Base-by-base conservation (phyloP, 306 rosid genomes). In the Cicer judaicum region DNA sequence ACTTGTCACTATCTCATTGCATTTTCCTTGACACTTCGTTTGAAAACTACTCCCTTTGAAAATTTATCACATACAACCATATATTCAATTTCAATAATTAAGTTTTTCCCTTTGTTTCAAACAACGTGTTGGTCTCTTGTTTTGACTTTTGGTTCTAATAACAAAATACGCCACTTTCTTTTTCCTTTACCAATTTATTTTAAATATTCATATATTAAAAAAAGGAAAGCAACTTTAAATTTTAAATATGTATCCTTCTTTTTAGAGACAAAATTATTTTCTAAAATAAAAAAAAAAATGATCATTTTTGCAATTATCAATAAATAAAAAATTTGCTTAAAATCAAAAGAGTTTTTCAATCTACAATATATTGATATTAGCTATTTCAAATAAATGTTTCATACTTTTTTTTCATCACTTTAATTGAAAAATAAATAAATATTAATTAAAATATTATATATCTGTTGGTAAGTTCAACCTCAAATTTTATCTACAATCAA, bases 41-140 rank as follows among this genome's bases (percentile, higher is more conserved):
- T 42, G 57, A 66, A 76, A 76, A 76, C 68, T 14, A 43, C 68
- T 14, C 44, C 5, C 9, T 66, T 76, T 42, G 74, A 76, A 64
- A 76, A 66, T 14, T 67, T 10, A 5, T 7, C 59, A 15, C 46
- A 29, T 29, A 21, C 11, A 1, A 43, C 21, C 29, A 55, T 56
- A 24, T 76, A 24, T 76, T 53, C 59, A 24, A 53, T 43, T 65
- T 24, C 39, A 48, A 54, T 64, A 43, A 72, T 72, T 70, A 38
- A 4, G 9, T 0, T 10, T 1, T 1, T 42, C 41, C 2, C 9
- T 9, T 5, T 38, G 19, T 59, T 75, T 60, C 55, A 39, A 64
- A 19, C 10, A 36, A 0, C 50, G 36, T 64, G 48, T 39, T 14
- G 14, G 0, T 63, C 43, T 62, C 47, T 39, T 8, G 38, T 39